Evolutionary conservation across 176 grass and related monocot species (phyloP).

Genomic region (Coix lacrymajobi): DNA sequence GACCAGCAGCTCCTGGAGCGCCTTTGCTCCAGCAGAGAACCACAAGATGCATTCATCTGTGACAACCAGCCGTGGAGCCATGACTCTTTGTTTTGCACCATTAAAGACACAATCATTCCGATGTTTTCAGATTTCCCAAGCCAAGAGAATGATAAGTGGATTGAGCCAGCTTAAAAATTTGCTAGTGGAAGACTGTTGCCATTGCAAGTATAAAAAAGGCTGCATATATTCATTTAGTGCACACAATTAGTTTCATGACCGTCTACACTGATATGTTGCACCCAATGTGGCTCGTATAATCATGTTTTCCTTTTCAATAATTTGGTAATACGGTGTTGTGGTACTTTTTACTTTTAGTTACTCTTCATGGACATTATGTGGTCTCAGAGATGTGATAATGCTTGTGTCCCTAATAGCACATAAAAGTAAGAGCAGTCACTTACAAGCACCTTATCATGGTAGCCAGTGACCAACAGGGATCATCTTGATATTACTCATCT

Average conservation of each 20-base stretch:
- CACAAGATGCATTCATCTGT: neutral
- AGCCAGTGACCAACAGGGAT: neutral
- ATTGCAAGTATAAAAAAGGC: neutral
- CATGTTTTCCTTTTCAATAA: neutral
- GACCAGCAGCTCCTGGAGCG: neutral
- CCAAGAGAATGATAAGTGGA: neutral
- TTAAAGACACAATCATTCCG: neutral
- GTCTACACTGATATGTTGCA: neutral
- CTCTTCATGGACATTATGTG: constrained; percentile 12
- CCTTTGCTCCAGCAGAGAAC: neutral
- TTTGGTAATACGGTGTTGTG: neutral
- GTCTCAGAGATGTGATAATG: neutral
- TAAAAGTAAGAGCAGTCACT: neutral
- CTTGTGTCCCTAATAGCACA: constrained; percentile 19
- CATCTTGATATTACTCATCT: neutral
- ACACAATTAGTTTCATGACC: neutral
- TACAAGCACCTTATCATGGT: neutral
- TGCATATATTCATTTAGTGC: neutral
- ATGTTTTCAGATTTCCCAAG: neutral
- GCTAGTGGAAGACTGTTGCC: neutral
- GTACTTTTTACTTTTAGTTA: constrained; percentile 14
- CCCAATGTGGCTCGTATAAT: neutral
- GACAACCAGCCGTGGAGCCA: neutral
- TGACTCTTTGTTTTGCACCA: neutral
- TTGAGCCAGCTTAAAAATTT: neutral